Percentiles rank a stretch among this genome's conserved stretches.
phyloP scores from a whole-genome alignment of 345 rosid genomes.

The Turritis glabra region DNA sequence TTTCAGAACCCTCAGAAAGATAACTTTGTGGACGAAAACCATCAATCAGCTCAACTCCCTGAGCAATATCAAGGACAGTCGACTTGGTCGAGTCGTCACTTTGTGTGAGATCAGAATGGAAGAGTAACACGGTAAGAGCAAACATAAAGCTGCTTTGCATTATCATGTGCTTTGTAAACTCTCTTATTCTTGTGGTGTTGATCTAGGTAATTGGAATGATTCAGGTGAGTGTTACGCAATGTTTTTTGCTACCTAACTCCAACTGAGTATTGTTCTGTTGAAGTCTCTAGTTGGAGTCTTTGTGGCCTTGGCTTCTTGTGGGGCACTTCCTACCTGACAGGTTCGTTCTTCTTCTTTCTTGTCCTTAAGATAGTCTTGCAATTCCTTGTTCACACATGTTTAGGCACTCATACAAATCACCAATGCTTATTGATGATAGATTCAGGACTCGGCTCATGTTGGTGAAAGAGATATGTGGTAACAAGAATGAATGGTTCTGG shows the following conservation, averaged over 20 bases:
- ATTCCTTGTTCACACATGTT: constrained; percentile 9
- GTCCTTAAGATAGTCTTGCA: not conserved
- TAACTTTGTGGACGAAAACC: constrained; percentile 52
- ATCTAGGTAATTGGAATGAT: constrained; percentile 53
- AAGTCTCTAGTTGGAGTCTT: constrained; percentile 67
- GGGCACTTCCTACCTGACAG: constrained; percentile 65
- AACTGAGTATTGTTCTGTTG: constrained; percentile 58
- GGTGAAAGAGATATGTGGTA: constrained; percentile 42
- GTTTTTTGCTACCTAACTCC: constrained; percentile 69
- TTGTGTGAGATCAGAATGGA: constrained; percentile 73
- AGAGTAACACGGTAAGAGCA: constrained; percentile 38
- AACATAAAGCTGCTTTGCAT: constrained; percentile 14
- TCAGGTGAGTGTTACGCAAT: constrained; percentile 57
- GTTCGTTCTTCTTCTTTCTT: constrained; percentile 42
- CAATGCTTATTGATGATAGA: constrained; percentile 28
- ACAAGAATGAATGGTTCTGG: constrained; percentile 39
- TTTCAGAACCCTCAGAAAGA: constrained; percentile 52
- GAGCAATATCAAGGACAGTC: constrained; percentile 86
- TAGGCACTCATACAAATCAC: not conserved
- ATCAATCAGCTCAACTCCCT: constrained; percentile 59
- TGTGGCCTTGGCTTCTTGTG: constrained; percentile 67
- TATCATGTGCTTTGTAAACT: not conserved
- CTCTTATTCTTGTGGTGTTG: constrained; percentile 24
- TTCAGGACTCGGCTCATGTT: constrained; percentile 38
- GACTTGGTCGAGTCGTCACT: constrained; percentile 66